Base-by-base conservation (phyloP, 1,284 basidiomycete species). In the Tranzscheliella williamsii region DNA sequence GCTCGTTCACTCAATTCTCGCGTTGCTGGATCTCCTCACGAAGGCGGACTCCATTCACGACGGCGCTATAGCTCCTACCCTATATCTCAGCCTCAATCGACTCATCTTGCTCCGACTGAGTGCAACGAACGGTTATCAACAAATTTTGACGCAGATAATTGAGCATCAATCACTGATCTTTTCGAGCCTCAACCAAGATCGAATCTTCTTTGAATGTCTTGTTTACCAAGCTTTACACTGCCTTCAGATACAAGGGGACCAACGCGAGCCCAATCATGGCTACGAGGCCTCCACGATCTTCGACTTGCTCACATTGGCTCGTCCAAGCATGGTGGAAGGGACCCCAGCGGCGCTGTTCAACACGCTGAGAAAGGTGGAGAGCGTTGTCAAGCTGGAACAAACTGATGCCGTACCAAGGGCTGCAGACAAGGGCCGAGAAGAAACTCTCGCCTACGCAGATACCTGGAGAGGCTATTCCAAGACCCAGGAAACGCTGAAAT, bases 1-100 rank as follows among this genome's bases (percentile, higher is more conserved):
- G 23, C 44, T 62, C 7, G 55, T 52, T 20, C 24, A 21, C 21
- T 39, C 39, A 4, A 20, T 49, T 5, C 43, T 60, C 5, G 39
- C 38, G 13, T 20, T 62, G 42, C 57, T 65, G 15, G 29, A 37
- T 13, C 31, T 33, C 17, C 9, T 33, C 9, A 33, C 17, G 31
- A 8, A 17, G 7, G 31, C 31, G 13, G 9, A 12, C 7, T n/a
- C 48, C 4, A 51, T 23, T 39, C 30, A 24, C 4, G 24, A 20
- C 7, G 23, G 15, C 2, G 44, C 32, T 15, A 44, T 48, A 7
- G 39, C 44, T 12, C 32, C 37, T 3, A 49, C 51, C 12, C 57
- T 68, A 11, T 56, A 57, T 38, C 50, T 55, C 38, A 65, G 60
- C 39, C 50, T 70, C 9, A 63, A 70, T 27, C 57, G 65, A n/a